Percentiles rank a stretch among this genome's conserved stretches.
Evolutionary conservation across 2,329 filamentous ascomycete genomes (phyloP).

Genomic region (Ophiocordyceps unilateralis): DNA sequence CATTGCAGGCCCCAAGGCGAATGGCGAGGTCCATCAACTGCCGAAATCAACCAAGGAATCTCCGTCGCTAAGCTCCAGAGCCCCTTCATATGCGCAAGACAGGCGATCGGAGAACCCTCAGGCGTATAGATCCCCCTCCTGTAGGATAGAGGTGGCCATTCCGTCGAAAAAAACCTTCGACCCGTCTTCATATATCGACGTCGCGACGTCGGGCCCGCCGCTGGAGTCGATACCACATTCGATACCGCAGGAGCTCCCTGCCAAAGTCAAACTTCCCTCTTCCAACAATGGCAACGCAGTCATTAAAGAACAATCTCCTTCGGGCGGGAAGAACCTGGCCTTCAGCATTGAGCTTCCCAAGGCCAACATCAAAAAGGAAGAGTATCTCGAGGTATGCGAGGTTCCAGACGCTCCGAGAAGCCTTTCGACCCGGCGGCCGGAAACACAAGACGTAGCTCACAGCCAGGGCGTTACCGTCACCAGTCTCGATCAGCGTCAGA

Average conservation of each 20-base stretch:
- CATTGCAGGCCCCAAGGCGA: constrained; percentile 11
- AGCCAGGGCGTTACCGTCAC: constrained; percentile 40
- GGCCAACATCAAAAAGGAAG: constrained; percentile 29
- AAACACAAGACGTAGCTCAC: constrained; percentile 28
- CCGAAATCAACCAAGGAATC: constrained; percentile 7
- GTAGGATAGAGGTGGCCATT: constrained; percentile 29
- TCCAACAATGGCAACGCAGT: constrained; percentile 4
- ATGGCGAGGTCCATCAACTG: constrained; percentile 15
- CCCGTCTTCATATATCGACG: constrained; percentile 17
- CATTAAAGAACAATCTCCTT: constrained; percentile 1
- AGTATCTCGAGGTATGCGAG: constrained; percentile 31
- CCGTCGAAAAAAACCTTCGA: constrained; percentile 25
- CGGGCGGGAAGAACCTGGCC: constrained; percentile 5
- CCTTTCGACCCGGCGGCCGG: constrained; percentile 36
- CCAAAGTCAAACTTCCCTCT: constrained; percentile 1
- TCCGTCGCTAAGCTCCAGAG: constrained; percentile 5
- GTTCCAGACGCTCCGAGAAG: constrained; percentile 27
- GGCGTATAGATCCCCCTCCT: constrained; percentile 16
- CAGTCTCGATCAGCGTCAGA: constrained; percentile 63
- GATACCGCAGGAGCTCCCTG: constrained; percentile 5
- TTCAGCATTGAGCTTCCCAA: constrained; percentile 32
- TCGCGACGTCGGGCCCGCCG: constrained; percentile 8
- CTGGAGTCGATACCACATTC: constrained; percentile 1
- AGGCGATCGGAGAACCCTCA: constrained; percentile 9
- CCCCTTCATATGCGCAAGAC: constrained; percentile 4